Percentiles rank a stretch among this genome's conserved stretches.
Evolutionary conservation across 164 flowering plant species (phyloP).

Genomic region (Taxillus chinensis): DNA sequence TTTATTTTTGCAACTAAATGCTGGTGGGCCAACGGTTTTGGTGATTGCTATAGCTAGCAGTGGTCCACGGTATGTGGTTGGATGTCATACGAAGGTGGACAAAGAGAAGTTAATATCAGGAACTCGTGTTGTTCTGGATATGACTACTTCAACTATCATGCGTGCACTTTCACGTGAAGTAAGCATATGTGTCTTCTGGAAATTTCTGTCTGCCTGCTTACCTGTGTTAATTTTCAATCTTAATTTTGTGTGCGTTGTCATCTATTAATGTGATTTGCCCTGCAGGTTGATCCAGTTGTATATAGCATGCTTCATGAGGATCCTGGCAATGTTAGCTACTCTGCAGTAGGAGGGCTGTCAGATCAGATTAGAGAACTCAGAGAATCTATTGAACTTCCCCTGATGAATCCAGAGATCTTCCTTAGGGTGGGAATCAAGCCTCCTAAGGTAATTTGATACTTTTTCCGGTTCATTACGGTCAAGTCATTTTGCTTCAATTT

Average conservation of each 20-base stretch:
- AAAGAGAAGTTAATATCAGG: constrained; percentile 84
- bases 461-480: background rate
- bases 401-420: constrained; percentile 95
- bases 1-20: background rate
- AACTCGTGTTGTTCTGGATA: constrained; percentile 88
- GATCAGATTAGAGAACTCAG: constrained; percentile 83
- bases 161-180: constrained; percentile 95
- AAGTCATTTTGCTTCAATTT: background rate
- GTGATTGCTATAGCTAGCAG: constrained; percentile 94
- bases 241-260: background rate
- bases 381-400: constrained; percentile 90
- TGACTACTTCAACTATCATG: constrained; percentile 93
- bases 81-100: constrained; percentile 86
- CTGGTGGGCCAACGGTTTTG: constrained; percentile 10
- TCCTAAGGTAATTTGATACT: constrained; percentile 55
- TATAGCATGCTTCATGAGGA: constrained; percentile 98
- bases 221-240: too few species aligned
- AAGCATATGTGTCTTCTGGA: constrained; percentile 1
- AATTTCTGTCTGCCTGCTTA: background rate
- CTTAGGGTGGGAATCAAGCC: constrained; percentile 89
- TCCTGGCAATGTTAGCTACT: constrained; percentile 93
- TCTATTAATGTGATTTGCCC: background rate
- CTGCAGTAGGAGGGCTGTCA: constrained; percentile 90
- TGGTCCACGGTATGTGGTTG: constrained; percentile 91
- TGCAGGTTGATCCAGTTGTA: constrained; percentile 94